Evolutionary conservation across 139 green algal genomes (phyloP).

Genomic region (Nannochloris sp.): DNA sequence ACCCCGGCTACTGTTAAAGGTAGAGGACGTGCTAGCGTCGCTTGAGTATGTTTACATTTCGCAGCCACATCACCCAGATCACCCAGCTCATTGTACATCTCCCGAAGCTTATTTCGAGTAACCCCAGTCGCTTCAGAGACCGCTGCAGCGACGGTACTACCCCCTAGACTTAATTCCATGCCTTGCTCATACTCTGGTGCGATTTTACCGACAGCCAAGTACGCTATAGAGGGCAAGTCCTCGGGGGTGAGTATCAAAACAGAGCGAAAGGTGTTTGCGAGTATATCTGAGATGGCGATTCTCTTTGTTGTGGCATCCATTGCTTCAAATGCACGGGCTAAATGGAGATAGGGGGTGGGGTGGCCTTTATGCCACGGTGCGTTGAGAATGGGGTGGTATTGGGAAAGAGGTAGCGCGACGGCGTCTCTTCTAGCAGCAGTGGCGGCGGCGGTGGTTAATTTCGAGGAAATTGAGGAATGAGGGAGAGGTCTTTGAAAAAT

Average conservation of each 20-base stretch:
- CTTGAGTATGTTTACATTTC: conserved; percentile 56
- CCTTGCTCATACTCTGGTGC: conserved; percentile 57
- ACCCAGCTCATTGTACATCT: conserved; percentile 63
- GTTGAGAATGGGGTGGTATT: conserved; percentile 42
- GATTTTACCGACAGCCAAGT: conserved; percentile 66
- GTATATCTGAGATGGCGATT: conserved; percentile 43
- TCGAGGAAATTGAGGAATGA: not conserved
- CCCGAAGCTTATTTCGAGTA: conserved; percentile 33
- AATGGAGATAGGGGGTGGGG: conserved; percentile 67
- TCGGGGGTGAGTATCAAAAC: conserved; percentile 33
- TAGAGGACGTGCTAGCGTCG: conserved; percentile 40
- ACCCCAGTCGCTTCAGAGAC: conserved; percentile 56
- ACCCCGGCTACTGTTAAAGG: conserved; percentile 64
- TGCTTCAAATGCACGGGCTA: conserved; percentile 56
- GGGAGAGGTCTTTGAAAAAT: not conserved
- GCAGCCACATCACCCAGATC: conserved; percentile 81
- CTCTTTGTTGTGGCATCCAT: conserved; percentile 66
- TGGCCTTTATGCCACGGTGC: conserved; percentile 42
- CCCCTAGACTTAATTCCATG: conserved; percentile 41
- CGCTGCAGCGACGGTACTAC: conserved; percentile 44
- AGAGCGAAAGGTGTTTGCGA: conserved; percentile 41
- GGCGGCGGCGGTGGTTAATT: not conserved
- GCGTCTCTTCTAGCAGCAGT: conserved; percentile 14
- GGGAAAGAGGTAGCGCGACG: not conserved
- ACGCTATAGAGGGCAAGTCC: conserved; percentile 58